Evolutionary conservation across 352 stramenopile genomes (phyloP).

Genomic region (Elongisporangium prolatum): DNA sequence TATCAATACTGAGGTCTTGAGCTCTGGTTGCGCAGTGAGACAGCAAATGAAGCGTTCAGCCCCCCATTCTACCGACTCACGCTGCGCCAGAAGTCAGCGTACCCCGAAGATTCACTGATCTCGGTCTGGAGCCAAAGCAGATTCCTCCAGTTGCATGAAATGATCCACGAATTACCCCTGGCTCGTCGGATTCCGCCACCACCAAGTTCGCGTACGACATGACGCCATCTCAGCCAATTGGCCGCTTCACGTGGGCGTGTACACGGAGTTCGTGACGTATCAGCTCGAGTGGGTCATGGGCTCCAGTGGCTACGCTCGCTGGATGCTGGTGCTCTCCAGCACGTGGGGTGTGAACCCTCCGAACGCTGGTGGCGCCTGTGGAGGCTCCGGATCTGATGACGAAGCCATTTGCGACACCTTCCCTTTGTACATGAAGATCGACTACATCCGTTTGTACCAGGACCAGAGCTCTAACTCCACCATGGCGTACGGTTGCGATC

Average conservation of each 20-base stretch:
- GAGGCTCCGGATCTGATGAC: slow-evolving; percentile 16
- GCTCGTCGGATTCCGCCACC: slow-evolving; percentile 14
- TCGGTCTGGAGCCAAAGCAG: too few species aligned
- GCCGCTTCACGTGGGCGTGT: slow-evolving; percentile 71
- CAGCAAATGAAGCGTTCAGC: too few species aligned
- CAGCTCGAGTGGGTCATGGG: slow-evolving; percentile 70
- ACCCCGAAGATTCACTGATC: too few species aligned
- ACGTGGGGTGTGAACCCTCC: slow-evolving; percentile 71
- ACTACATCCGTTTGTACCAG: slow-evolving; percentile 77
- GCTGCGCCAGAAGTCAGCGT: too few species aligned
- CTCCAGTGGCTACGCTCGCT: slow-evolving; percentile 49
- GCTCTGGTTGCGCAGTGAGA: too few species aligned
- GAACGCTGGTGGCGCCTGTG: slow-evolving; percentile 49
- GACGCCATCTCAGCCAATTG: slow-evolving; percentile 93
- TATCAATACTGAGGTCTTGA: too few species aligned
- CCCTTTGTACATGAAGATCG: too few species aligned
- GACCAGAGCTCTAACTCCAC: slow-evolving; percentile 23
- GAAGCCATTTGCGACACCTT: slow-evolving; percentile 58
- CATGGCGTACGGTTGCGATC: slow-evolving; percentile 50
- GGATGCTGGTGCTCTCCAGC: slow-evolving; percentile 84
- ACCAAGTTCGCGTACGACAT: slow-evolving; percentile 77
- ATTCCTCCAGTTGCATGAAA: slow-evolving; percentile 6
- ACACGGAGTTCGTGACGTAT: slow-evolving; percentile 74
- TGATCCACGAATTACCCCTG: too few species aligned
- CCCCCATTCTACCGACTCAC: too few species aligned